Evolutionary conservation across 2,329 filamentous ascomycete genomes (phyloP), one percentile per base, ranked within the genome.

Genomic region (Penicillium sp.): DNA sequence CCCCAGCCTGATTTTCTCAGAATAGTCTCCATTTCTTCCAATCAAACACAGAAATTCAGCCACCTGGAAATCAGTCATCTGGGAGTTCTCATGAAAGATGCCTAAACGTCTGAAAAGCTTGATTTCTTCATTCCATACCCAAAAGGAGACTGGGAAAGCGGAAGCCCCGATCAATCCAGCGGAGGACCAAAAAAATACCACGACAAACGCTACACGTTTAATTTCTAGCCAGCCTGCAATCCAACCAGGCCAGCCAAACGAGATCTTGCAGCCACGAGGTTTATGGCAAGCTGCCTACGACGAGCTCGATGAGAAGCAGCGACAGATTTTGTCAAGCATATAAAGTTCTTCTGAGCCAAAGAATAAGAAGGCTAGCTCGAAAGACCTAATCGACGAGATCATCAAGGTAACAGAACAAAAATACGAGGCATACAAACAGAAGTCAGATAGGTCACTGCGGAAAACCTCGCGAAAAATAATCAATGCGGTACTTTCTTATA

Each of bases 241-340:
- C 40, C 35, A 44, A 35, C 18, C 40, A 44, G 6, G 7, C 40
- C 3, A 29, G 26, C 25, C 46, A 26, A 33, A 25, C 26, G 49
- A 44, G n/a, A 33, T 6, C 37, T 44, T 33, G 37, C 37, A 51
- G n/a, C 40, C 51, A 25, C 6, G 44, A 48, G 56, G 61, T 43
- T 43, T 62, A 35, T 64, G 61, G 60, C 55, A 62, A 48, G 15
- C 27, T 35, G 60, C 60, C 14, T 62, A 62, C 49, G 45, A 61
- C 18, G 41, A 59, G 31, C 58, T 61, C 7, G 35, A 51, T 42
- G 3, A 50, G 15, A 22, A 53, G 6, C 49, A 60, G 33, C 53
- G 45, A n/a, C 22, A 48, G 15, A 49, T 54, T 49, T 43, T 61
- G 9, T 53, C 48, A 20, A 35, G 15, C 15, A 45, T 25, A 9